Evolutionary conservation across 306 rosid genomes (phyloP).

Genomic region (Acmispon strigosus): DNA sequence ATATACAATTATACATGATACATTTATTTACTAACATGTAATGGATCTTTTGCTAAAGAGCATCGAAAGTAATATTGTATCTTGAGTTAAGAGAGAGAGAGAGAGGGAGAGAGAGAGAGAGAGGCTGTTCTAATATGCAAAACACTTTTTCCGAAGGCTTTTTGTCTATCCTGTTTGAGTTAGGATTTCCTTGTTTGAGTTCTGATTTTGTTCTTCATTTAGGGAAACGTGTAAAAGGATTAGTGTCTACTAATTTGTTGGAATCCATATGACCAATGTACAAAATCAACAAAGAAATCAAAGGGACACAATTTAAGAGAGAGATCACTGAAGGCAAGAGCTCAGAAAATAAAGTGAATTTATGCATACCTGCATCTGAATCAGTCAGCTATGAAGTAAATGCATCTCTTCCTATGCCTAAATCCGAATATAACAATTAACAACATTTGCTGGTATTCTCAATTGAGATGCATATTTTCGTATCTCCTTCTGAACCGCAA

Average conservation of each 20-base stretch:
- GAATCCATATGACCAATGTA: conserved; percentile 33
- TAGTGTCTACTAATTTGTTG: background rate
- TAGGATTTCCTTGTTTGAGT: background rate
- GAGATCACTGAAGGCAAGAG: background rate
- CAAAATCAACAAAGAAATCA: background rate
- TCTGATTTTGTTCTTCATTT: background rate
- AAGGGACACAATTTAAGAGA: background rate
- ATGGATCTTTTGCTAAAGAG: background rate
- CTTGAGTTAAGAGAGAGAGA: background rate
- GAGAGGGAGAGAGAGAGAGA: background rate
- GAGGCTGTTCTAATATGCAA: background rate
- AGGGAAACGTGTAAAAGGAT: background rate
- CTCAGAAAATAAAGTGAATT: background rate
- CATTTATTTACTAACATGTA: background rate
- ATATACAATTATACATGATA: background rate
- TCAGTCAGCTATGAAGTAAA: conserved; percentile 48
- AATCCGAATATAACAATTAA: background rate
- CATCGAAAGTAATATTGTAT: background rate
- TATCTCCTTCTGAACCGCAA: background rate
- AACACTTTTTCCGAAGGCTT: background rate
- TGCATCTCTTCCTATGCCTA: conserved; percentile 65
- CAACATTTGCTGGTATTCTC: background rate
- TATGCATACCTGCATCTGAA: conserved; percentile 36
- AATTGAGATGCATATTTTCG: background rate
- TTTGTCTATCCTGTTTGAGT: background rate